Base-by-base conservation (phyloP, 2,329 filamentous ascomycete genomes). In the Phyllosticta ampelicida region DNA sequence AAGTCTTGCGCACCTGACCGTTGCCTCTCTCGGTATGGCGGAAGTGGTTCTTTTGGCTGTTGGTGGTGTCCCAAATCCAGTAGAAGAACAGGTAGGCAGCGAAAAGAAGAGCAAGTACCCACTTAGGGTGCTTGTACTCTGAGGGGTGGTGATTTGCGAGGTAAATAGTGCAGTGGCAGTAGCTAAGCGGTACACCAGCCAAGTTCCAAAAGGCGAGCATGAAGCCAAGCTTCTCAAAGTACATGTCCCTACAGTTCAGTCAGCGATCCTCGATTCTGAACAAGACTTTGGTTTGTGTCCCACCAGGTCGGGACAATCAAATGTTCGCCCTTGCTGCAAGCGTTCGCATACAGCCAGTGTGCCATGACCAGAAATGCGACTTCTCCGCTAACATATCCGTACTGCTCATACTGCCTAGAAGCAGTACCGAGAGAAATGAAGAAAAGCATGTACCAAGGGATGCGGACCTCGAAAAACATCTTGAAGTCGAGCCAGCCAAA, bases 201-300 rank as follows among this genome's bases (percentile, higher is more conserved):
- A 96, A 78, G 74, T 96, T 96, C 90, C 90, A 96, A 82, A 96
- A 96, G 73, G 95, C 95, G 64, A 96, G 82, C 90, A 96, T 96
- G 78, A 96, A 96, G 55, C 90, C 90, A 83, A 89, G 91, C 76
- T 96, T 96, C 79, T 96, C 90, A 67, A 90, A 92, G 78, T 95
- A 95, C 86, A 96, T 95, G 68, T 96, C 90, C 86, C 81, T 83
- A 56, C n/a, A 23, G 3, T 56, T 57, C 23, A 59, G 18, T 63
- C 54, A 65, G 57, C 53, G 2, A 30, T n/a, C 11, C 11, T 54
- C 8, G 54, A 51, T 23, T 3, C n/a, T 30, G 1, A 26, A 19
- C 10, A 49, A n/a, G 26, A 8, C 8, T 23, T 28, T 5, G 8
- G 21, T 19, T 19, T 19, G 36, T 50, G 52, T 20, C 44, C 67